These are phyloP conservation scores for Alternaria brassicae DNA, from an alignment of 2,329 filamentous ascomycete genomes.

Conservation along the genomic window DNA sequence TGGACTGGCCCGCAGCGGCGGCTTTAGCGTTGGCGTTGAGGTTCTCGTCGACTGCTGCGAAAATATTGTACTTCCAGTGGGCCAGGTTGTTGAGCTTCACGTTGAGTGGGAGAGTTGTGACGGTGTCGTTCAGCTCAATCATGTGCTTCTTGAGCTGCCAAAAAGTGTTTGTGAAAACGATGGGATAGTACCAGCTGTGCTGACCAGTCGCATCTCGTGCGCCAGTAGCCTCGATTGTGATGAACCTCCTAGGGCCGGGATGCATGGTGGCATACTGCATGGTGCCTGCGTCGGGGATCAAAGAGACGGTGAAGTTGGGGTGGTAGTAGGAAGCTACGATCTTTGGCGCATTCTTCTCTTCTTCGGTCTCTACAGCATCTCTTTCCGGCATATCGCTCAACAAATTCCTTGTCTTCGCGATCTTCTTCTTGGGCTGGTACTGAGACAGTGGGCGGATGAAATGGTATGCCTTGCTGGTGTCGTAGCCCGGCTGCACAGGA, in stretches of 20 bases:
- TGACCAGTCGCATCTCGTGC: slow-evolving; percentile 83
- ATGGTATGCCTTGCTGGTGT: slow-evolving; percentile 77
- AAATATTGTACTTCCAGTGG: slow-evolving; percentile 87
- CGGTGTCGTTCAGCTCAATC: slow-evolving; percentile 88
- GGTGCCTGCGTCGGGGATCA: slow-evolving; percentile 80
- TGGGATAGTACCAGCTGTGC: slow-evolving; percentile 92
- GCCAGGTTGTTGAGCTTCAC: slow-evolving; percentile 82
- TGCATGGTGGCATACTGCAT: slow-evolving; percentile 71
- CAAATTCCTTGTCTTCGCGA: slow-evolving; percentile 84
- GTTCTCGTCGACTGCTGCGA: slow-evolving; percentile 84
- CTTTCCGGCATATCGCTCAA: slow-evolving; percentile 61
- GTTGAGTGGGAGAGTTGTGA: slow-evolving; percentile 79
- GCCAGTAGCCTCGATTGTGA: slow-evolving; percentile 79
- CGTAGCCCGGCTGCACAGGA: slow-evolving; percentile 74
- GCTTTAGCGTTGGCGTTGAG: slow-evolving; percentile 82
- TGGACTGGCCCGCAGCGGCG: slow-evolving; percentile 72
- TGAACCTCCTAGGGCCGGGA: slow-evolving; percentile 76
- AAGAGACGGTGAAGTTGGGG: slow-evolving; percentile 87
- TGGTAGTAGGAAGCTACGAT: slow-evolving; percentile 88
- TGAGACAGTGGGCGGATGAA: slow-evolving; percentile 87
- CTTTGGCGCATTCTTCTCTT: slow-evolving; percentile 65
- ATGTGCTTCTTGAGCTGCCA: slow-evolving; percentile 95
- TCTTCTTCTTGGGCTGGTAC: slow-evolving; percentile 90
- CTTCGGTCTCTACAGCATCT: slow-evolving; percentile 59
- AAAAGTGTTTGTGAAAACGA: slow-evolving; percentile 93